Conservation (phyloP, 1,284 basidiomycete species). For the Spongispora temasekensis region DNA sequence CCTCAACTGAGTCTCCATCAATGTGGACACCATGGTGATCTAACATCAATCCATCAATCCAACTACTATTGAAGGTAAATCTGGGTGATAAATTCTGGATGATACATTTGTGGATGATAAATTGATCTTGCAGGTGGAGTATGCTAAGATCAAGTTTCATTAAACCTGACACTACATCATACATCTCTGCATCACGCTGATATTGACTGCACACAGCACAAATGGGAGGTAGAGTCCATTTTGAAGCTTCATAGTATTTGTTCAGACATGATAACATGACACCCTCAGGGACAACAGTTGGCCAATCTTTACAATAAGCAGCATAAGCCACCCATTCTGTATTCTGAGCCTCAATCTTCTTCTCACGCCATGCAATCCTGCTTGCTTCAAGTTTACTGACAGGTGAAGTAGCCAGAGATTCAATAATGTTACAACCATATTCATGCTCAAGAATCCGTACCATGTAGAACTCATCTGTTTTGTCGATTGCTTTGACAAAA, state of each 20-base stretch:
- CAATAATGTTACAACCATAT: no score
- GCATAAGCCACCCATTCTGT: neutral
- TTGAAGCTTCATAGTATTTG: neutral
- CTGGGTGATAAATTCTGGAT: neutral
- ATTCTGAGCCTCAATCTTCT: no score
- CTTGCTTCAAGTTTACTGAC: no score
- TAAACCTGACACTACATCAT: neutral
- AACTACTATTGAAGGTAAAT: neutral
- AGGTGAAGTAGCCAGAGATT: no score
- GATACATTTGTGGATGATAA: neutral
- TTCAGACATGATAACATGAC: neutral
- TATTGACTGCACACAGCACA: neutral
- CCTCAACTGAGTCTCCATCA: neutral
- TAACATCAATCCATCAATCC: neutral
- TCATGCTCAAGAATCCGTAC: no score
- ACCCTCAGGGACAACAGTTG: neutral
- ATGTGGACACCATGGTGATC: neutral
- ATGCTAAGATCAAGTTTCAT: no score
- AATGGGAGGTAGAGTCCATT: neutral
- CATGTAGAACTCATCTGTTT: no score
- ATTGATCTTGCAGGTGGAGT: neutral
- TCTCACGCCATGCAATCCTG: no score
- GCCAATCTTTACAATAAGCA: neutral
- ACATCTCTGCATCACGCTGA: neutral
- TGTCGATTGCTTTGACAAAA: no score